Conservation (phyloP, 768 basidiomycete species). For the Phylloporus rhodoxanthus region DNA sequence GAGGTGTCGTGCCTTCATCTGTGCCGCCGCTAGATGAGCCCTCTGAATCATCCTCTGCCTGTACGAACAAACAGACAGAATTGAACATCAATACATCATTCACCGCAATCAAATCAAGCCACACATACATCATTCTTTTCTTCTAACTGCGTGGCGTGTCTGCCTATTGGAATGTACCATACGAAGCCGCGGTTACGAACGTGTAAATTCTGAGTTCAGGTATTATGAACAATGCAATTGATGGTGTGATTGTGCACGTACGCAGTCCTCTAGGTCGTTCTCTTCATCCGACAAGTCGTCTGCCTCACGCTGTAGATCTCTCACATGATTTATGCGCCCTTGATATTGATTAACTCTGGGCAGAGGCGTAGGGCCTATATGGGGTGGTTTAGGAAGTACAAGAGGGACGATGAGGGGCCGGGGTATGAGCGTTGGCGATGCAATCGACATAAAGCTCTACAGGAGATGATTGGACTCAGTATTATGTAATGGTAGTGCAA, state of each 20-base stretch:
- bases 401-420: slow-evolving; percentile 56
- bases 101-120: not conserved
- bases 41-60: slow-evolving; percentile 36
- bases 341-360: slow-evolving; percentile 44
- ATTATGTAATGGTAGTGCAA: not conserved
- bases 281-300: slow-evolving; percentile 84
- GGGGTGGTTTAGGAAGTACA: slow-evolving; percentile 60
- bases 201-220: slow-evolving; percentile 41
- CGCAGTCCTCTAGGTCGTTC: slow-evolving; percentile 71
- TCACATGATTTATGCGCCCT: slow-evolving; percentile 52
- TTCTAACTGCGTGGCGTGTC: slow-evolving; percentile 66
- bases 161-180: slow-evolving; percentile 70
- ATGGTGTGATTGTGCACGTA: slow-evolving; percentile 29
- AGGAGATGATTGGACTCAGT: not conserved
- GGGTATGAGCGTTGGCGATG: slow-evolving; percentile 70
- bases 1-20: slow-evolving; percentile 26
- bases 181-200: slow-evolving; percentile 62
- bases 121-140: slow-evolving; percentile 75
- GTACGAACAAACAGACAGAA: not conserved
- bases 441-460: slow-evolving; percentile 39
- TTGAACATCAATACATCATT: not conserved
- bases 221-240: not conserved
- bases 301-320: slow-evolving; percentile 71
- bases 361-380: slow-evolving; percentile 59
- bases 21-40: slow-evolving; percentile 30